Percentiles rank a stretch among this genome's conserved stretches.
phyloP scores from a whole-genome alignment of 371 early-diverging fungal genomes.

The Agmasoma carcini region DNA sequence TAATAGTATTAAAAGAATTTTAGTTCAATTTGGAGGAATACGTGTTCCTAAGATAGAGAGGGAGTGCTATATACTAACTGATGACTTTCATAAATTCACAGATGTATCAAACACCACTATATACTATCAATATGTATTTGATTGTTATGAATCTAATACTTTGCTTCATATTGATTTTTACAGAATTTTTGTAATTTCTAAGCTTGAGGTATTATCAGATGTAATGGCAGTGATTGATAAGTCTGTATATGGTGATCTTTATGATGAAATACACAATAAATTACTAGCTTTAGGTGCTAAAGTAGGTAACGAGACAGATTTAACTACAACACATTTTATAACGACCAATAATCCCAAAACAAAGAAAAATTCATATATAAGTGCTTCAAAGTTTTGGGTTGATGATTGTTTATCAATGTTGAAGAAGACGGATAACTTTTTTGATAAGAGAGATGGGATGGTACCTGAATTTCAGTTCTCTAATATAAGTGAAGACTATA shows the following conservation, averaged over 20 bases:
- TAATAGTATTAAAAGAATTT: constrained; percentile 38
- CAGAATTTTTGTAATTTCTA: constrained; percentile 1
- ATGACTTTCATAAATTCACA: constrained; percentile 6
- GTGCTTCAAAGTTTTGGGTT: constrained; percentile 38
- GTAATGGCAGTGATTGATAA: constrained; percentile 17
- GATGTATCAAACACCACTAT: constrained; percentile 25
- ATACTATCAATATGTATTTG: constrained; percentile 53
- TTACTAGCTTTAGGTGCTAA: constrained; percentile 32
- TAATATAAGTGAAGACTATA: constrained; percentile 34
- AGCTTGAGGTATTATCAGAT: constrained; percentile 23
- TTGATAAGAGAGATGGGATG: constrained; percentile 13
- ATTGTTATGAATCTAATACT: constrained; percentile 41
- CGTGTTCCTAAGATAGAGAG: constrained; percentile 34
- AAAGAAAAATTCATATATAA: constrained; percentile 26
- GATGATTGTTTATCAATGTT: constrained; percentile 44
- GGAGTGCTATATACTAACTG: constrained; percentile 40
- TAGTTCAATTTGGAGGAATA: constrained; percentile 49
- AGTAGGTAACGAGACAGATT: constrained; percentile 13
- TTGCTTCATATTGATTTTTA: constrained; percentile 44
- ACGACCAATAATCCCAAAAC: constrained; percentile 7
- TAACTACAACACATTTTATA: constrained; percentile 41
- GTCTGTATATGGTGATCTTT: not conserved
- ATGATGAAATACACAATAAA: constrained; percentile 29
- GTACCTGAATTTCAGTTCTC: constrained; percentile 48
- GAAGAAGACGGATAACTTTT: constrained; percentile 28